Conservation (phyloP, 441 rosid species). For the Adansonia grandidieri region DNA sequence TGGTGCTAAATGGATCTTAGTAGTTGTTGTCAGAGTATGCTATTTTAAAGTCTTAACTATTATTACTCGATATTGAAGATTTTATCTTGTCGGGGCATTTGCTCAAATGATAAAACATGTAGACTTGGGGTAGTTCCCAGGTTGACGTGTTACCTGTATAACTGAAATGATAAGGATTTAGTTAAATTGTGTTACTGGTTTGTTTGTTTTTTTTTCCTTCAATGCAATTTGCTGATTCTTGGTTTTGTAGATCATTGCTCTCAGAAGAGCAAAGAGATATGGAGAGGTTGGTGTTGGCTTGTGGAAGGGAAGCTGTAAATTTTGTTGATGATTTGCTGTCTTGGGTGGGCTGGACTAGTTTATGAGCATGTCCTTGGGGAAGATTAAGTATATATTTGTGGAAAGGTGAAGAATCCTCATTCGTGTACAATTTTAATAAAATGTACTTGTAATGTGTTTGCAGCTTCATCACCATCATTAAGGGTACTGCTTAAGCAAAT, state of each 20-base stretch:
- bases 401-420: conserved; percentile 89
- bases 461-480: background rate
- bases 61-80: background rate
- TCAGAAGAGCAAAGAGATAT: conserved; percentile 96
- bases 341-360: conserved; percentile 86
- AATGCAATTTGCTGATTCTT: conserved; percentile 7
- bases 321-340: conserved; percentile 70
- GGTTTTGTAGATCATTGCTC: conserved; percentile 78
- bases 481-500: background rate
- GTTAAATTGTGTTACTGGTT: background rate
- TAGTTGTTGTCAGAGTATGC: background rate
- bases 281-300: conserved; percentile 94
- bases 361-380: conserved; percentile 94
- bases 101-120: background rate
- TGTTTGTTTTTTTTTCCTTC: background rate
- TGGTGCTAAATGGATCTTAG: background rate
- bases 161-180: background rate
- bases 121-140: background rate
- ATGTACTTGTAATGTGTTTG: conserved; percentile 46
- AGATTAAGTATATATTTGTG: conserved; percentile 87
- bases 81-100: background rate
- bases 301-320: conserved; percentile 97
- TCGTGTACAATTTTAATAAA: conserved; percentile 91
- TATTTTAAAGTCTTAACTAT: background rate
- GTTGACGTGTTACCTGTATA: background rate